Base-by-base conservation (phyloP, 257 asterid genomes). In the Solanum peruvianum region DNA sequence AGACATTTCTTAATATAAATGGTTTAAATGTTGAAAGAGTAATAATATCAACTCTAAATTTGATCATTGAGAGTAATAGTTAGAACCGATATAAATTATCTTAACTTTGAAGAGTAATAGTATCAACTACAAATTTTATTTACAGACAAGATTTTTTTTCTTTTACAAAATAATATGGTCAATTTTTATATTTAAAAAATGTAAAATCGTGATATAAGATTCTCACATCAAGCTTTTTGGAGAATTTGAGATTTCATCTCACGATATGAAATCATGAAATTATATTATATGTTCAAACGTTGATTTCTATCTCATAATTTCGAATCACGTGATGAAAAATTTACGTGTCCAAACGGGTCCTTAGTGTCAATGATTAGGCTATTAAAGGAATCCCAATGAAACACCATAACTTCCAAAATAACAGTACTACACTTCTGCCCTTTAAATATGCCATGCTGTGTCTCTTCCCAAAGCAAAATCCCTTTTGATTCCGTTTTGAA, bases 391-490 rank as follows among this genome's bases (percentile, higher is more conserved):
- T 88, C 89, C 86, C 75, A 86, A 92, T 92, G 87, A 86, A 90
- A 89, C 96, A 91, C 66, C 95, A 90, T 62, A 83, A 92, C 93
- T 58, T 91, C 94, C 96, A 93, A 95, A 92, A 89, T 72, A 92
- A 92, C 96, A 92, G 93, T 94, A 92, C 90, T 94, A 92, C 91
- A 88, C 89, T 91, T 35, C 52, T 37, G 72, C 64, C 86, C 90
- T 78, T 92, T 84, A 88, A 90, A 92, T 93, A 93, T 94, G 91
- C 95, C 52, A 71, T 66, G 25, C 56, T 33, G 80, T 88, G 98
- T 95, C 98, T 86, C 90, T 92, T 93, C 88, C 91, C 77, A 49
- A 64, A 89, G 86, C 82, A 85, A 84, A 58, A 58, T 25, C 41
- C 62, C 39, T 77, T n/a, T 76, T 42, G 60, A 76, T 41, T 85